phyloP scores from a whole-genome alignment of 148 eudicot species.

The Silene conica region DNA sequence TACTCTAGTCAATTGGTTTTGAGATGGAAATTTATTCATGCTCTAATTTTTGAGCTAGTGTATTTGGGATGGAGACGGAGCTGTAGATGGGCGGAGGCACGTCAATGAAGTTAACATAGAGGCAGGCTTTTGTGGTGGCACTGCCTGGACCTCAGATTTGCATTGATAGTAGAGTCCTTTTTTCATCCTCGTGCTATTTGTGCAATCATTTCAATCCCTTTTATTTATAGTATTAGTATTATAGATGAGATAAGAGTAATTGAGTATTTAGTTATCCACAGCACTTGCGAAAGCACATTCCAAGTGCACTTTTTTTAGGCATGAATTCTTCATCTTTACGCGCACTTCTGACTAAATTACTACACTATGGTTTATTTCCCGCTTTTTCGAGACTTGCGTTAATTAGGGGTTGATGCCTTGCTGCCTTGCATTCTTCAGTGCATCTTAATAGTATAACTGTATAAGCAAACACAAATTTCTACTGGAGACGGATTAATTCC shows the following conservation, averaged over 20 bases:
- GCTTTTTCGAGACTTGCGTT: too few species aligned
- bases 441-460: too few species aligned
- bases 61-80: neutral
- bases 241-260: too few species aligned
- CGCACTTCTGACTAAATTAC: neutral
- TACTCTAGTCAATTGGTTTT: too few species aligned
- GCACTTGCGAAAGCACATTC: constrained; percentile 12
- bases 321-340: constrained; percentile 2
- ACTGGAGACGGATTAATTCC: too few species aligned
- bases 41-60: too few species aligned
- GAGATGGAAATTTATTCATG: neutral
- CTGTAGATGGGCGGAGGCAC: neutral
- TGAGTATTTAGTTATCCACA: neutral
- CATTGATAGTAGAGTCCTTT: neutral
- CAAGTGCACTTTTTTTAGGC: neutral
- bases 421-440: too few species aligned
- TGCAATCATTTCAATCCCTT: constrained; percentile 16
- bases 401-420: too few species aligned
- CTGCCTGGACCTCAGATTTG: neutral
- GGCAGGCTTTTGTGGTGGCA: constrained; percentile 6
- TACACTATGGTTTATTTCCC: neutral
- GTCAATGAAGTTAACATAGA: neutral
- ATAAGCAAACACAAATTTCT: too few species aligned
- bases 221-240: neutral
- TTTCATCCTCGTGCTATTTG: constrained; percentile 19